Evolutionary conservation across 805 yeast genomes (phyloP), one percentile per base, ranked within the genome.

Genomic region (Saccharomycodes ludwigii): DNA sequence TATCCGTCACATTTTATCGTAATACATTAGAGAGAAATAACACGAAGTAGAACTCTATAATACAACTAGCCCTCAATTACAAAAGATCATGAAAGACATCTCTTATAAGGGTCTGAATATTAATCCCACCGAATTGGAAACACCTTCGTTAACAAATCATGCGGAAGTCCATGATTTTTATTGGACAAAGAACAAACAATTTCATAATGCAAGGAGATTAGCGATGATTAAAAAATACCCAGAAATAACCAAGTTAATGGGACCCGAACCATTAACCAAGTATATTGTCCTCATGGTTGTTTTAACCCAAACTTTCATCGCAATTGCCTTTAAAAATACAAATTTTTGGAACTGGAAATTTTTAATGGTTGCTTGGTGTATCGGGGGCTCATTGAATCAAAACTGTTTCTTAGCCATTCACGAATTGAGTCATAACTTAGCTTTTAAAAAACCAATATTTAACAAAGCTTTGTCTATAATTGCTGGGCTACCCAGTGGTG

Each of bases 361-460:
- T 47, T 53, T 80, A 46, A 41, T 65, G 1, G 48, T 71, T 9
- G 88, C 93, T 4, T 85, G 85, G 46, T 56, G 78, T 14, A 62
- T 85, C 32, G 96, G 95, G 2, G 95, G 91, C 11, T 81, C 94
- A 6, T 69, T 81, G 33, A 77, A 74, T 50, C 94, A 86, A 49
- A 85, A 86, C 46, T 56, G 80, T 24, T 85, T 84, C 49, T 61
- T 85, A 40, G 88, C 93, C 18, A 83, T 85, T 43, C 96, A 85
- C 56, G 96, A 85, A 52, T 62, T 84, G 32, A 72, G 78, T 22
- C 96, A 85, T 55, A 85, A 85, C 50, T 61, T 85, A 33, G 81
- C 81, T 2, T 85, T 85, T 67, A 79, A 71, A 44, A 72, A 68
- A 41, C 93, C 95, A 0, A 26, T 82, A 2, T 70, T 75, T 52